Evolutionary conservation across 306 rosid species (phyloP), one percentile per base, ranked within the genome.

Genomic region (Castanospermum australe): DNA sequence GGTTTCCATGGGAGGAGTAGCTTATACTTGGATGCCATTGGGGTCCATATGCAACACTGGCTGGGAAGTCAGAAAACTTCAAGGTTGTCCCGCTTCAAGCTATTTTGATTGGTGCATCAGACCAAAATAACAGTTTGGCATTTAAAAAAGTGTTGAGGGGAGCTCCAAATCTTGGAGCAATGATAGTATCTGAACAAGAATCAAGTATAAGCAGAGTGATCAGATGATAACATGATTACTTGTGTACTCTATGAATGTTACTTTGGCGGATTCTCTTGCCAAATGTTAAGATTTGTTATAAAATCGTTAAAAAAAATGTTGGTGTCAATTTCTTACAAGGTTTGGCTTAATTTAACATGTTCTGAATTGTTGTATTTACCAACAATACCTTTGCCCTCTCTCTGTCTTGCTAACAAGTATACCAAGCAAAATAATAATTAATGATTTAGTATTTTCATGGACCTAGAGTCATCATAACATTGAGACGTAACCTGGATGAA

Each of bases 31-130:
- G 95, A 94, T 76, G 97, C 99, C 76, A 87, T 92, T 24, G 99
- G 99, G 47, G 87, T 91, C 76, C 99, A 94, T 65, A 94, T 92
- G 98, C 97, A 94, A 41, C 97, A 94, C 48, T 94, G 99, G 99
- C 87, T 92, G 0, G 99, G 97, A 76, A 92, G 76, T 79, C 97
- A 91, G 79, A 89, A 77, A 76, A 24, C 78, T 69, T 65, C 86
- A 38, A 91, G 73, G 82, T 54, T 90, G 8, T 90, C 92, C 45
- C 66, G 87, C 76, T 94, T 92, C 88, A 94, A 81, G 84, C 56
- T 67, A 72, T 94, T 90, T 84, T 89, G 82, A 88, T 73, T 74
- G 59, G 14, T 72, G n/a, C n/a, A n/a, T n/a, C n/a, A n/a, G n/a
- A n/a, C 22, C 13, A 66, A 11, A 39, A 39, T 18, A 38, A 0